These are phyloP conservation scores for Rubroboletus satanas DNA, from an alignment of 768 basidiomycete genomes.

Conservation along the genomic window DNA sequence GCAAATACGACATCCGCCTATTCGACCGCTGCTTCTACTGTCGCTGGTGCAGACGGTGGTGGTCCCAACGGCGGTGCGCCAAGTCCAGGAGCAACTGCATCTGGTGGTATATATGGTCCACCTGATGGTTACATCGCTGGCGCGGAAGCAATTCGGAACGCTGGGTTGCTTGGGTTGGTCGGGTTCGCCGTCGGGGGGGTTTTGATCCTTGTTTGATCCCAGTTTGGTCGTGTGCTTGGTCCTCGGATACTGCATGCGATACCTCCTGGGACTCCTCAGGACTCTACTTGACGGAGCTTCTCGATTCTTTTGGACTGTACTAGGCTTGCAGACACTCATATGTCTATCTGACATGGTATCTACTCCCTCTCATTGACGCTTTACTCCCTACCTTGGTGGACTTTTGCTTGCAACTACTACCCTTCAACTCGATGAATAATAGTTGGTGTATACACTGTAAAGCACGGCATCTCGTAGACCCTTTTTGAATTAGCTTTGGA, in stretches of 20 bases:
- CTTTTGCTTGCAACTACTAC: constrained; percentile 12
- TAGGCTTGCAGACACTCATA: constrained; percentile 16
- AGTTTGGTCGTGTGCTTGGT: constrained; percentile 2
- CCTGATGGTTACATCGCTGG: constrained; percentile 61
- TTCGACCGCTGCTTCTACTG: constrained; percentile 56
- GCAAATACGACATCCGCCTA: constrained; percentile 7
- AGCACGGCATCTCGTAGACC: constrained; percentile 21
- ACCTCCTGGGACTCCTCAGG: constrained; percentile 8
- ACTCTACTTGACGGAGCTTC: constrained; percentile 12
- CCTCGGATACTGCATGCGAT: constrained; percentile 5
- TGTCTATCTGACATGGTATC: constrained; percentile 19
- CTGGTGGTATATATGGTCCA: constrained; percentile 57
- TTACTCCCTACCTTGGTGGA: constrained; percentile 24
- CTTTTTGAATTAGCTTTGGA: not conserved
- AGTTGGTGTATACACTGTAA: constrained; percentile 22
- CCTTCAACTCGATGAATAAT: constrained; percentile 16
- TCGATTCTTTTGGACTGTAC: constrained; percentile 18
- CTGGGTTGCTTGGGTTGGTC: constrained; percentile 41
- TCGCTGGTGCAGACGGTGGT: constrained; percentile 49
- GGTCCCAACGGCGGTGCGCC: constrained; percentile 46
- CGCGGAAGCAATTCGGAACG: constrained; percentile 46
- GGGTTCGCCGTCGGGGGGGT: constrained; percentile 48
- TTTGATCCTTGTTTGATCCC: constrained; percentile 41
- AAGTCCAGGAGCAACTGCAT: constrained; percentile 47
- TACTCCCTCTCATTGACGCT: constrained; percentile 27